Conservation (phyloP, 805 yeast species). For the Nakazawaea holstii region DNA sequence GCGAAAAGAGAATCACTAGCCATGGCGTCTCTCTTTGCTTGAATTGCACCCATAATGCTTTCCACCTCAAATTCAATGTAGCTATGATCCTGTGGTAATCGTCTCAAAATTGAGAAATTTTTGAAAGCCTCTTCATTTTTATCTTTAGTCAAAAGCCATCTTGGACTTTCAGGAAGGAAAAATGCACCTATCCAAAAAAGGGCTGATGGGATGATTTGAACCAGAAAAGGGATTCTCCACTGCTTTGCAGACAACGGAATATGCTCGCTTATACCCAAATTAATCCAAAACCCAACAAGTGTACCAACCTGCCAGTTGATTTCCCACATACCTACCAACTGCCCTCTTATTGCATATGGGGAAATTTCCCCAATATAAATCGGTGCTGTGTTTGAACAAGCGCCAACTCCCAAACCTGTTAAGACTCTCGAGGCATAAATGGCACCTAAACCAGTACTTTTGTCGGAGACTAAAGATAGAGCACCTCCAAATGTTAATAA, state of each 20-base stretch:
- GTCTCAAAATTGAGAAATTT: slow-evolving; percentile 32
- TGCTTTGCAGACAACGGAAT: slow-evolving; percentile 29
- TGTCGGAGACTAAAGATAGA: slow-evolving; percentile 30
- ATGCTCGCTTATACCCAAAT: slow-evolving; percentile 34
- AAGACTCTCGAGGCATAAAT: slow-evolving; percentile 48
- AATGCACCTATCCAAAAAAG: slow-evolving; percentile 33
- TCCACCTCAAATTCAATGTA: slow-evolving; percentile 34
- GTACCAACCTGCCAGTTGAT: slow-evolving; percentile 46
- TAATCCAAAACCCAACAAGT: slow-evolving; percentile 44
- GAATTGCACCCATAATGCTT: slow-evolving; percentile 22
- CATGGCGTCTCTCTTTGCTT: slow-evolving; percentile 21
- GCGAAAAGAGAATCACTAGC: slow-evolving; percentile 33
- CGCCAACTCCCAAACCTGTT: slow-evolving; percentile 50
- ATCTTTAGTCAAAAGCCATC: slow-evolving; percentile 34
- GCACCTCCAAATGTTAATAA: slow-evolving; percentile 40
- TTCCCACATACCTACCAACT: slow-evolving; percentile 41
- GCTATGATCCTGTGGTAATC: slow-evolving; percentile 30
- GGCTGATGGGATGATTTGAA: slow-evolving; percentile 36
- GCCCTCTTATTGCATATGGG: slow-evolving; percentile 41
- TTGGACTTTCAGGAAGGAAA: slow-evolving; percentile 40
- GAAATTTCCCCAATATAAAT: slow-evolving; percentile 39
- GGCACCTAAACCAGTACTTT: slow-evolving; percentile 32
- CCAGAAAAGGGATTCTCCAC: slow-evolving; percentile 43
- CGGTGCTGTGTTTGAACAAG: slow-evolving; percentile 44
- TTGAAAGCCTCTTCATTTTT: slow-evolving; percentile 27